phyloP scores from a whole-genome alignment of 257 asterid species.

The Thymus quinquecostatus region DNA sequence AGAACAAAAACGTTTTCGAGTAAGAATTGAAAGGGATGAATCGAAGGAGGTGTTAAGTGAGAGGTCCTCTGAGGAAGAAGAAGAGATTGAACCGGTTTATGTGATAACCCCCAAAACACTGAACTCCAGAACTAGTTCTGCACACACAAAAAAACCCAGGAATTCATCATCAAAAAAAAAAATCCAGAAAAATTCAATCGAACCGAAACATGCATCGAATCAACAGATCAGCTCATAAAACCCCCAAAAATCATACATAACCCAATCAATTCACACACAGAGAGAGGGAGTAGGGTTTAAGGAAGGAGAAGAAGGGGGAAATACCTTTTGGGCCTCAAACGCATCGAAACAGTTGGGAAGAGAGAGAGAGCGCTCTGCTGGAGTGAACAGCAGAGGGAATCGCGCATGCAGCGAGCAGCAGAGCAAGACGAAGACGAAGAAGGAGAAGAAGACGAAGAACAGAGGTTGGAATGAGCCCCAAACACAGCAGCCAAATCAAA shows the following conservation, averaged over 20 bases:
- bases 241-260: constrained; percentile 25
- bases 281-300: constrained; percentile 32
- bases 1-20: neutral
- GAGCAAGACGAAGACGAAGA: constrained; percentile 19
- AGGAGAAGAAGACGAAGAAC: constrained; percentile 28
- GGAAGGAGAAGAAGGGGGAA: neutral
- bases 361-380: constrained; percentile 59
- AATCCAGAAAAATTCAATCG: neutral
- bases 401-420: constrained; percentile 49
- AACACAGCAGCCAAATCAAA: constrained; percentile 56
- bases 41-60: constrained; percentile 35
- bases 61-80: constrained; percentile 76
- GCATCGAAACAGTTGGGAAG: constrained; percentile 84
- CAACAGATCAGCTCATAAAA: constrained; percentile 52
- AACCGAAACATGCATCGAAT: constrained; percentile 36
- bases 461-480: constrained; percentile 68
- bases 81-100: constrained; percentile 69
- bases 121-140: constrained; percentile 98
- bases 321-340: constrained; percentile 97
- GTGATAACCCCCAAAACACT: constrained; percentile 93
- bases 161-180: neutral
- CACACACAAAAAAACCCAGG: constrained; percentile 23
- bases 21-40: neutral
- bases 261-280: constrained; percentile 1
- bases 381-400: constrained; percentile 60